Evolutionary conservation across 257 asterid species (phyloP), one percentile per base, ranked within the genome.

Genomic region (Mitragyna speciosa): DNA sequence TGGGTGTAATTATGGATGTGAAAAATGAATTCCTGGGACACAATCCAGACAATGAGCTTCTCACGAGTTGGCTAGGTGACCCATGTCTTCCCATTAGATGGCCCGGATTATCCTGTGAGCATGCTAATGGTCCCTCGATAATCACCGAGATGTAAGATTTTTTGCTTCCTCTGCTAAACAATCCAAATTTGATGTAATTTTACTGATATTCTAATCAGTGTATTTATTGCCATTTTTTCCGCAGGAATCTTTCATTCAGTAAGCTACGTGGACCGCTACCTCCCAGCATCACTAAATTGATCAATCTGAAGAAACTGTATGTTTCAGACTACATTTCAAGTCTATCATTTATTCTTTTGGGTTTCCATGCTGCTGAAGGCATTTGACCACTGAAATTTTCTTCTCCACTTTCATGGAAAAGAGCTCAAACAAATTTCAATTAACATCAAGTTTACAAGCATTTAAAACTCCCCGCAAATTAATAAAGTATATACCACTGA

Each of bases 71-170:
- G 96, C 77, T 85, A 4, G 91, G 94, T 72, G 92, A 92, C 71
- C 96, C 97, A 36, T 92, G 97, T 79, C 84, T 86, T 80, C 97
- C 97, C 54, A 82, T 78, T 86, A 88, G 89, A 52, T 91, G 97
- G 97, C 85, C 78, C 6, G 93, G 97, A 51, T 79, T 91, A 81
- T 73, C 86, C 48, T 92, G 97, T 81, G 90, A 81, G 69, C 70
- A 41, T 52, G 58, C 70, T 81, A 82, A 87, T 36, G 84, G 87
- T 65, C 58, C 88, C 80, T 76, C 85, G 64, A 81, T 82, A 77
- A 82, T 91, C 82, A 82, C 82, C 31, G 81, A 78, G 84, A 70
- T 91, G 97, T 92, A 82, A 87, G 93, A 81, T 36, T 61, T 83
- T 52, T 22, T 24, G 47, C 81, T 70, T 75, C 45, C 80, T 6